A percentile compares a stretch with the other conserved stretches of the same genome.
These are phyloP conservation scores for Phytophthora boehmeriae DNA, from an alignment of 352 stramenopile species.

Conservation along the genomic window DNA sequence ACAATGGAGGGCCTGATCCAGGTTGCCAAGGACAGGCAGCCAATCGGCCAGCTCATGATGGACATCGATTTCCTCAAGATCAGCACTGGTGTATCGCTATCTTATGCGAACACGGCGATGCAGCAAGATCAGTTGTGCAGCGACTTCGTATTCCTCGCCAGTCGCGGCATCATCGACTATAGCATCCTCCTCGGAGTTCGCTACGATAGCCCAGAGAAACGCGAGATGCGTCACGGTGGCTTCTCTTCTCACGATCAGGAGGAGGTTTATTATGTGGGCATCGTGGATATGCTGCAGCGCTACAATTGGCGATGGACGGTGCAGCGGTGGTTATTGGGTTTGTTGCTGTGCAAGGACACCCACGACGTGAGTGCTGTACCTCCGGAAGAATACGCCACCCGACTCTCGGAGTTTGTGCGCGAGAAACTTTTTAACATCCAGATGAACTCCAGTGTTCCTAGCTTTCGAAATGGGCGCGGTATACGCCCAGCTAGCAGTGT, in stretches of 20 bases:
- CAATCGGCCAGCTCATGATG: constrained; percentile 81
- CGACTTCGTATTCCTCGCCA: constrained; percentile 84
- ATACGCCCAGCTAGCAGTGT: constrained; percentile 1
- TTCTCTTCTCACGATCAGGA: constrained; percentile 56
- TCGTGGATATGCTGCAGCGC: constrained; percentile 85
- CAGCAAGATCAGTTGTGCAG: constrained; percentile 77
- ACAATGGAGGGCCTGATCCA: constrained; percentile 74
- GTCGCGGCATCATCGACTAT: constrained; percentile 87
- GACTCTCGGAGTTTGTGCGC: constrained; percentile 76
- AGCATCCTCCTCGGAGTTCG: constrained; percentile 78
- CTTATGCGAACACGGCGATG: constrained; percentile 41
- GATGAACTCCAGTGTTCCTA: constrained; percentile 20
- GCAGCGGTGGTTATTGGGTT: constrained; percentile 76
- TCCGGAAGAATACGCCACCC: constrained; percentile 67
- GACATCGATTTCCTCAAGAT: constrained; percentile 89
- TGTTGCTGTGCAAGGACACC: constrained; percentile 80
- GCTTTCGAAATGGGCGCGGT: constrained; percentile 19
- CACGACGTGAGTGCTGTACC: constrained; percentile 84
- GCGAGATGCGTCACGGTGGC: constrained; percentile 33
- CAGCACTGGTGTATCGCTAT: constrained; percentile 60
- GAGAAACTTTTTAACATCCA: constrained; percentile 74
- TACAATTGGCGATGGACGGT: constrained; percentile 89
- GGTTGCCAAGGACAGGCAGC: constrained; percentile 54
- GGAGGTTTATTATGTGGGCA: constrained; percentile 79
- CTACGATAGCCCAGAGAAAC: constrained; percentile 44